Evolutionary conservation across 2,329 filamentous ascomycete species (phyloP).

Genomic region (Beauveria sp.): DNA sequence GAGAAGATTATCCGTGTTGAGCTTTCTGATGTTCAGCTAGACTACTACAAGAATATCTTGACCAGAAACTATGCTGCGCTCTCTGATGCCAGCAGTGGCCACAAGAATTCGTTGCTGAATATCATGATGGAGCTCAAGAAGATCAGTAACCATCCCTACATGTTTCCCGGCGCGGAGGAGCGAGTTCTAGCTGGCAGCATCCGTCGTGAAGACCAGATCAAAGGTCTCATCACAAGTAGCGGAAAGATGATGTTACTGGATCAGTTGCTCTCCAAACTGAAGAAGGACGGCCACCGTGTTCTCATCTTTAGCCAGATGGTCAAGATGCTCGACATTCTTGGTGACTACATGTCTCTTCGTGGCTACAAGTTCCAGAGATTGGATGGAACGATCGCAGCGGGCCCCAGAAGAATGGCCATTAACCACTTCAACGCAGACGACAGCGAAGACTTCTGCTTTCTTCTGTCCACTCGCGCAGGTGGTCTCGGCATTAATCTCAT

Average conservation of each 20-base stretch:
- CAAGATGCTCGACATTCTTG: conserved; percentile 92
- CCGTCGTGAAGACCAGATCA: conserved; percentile 82
- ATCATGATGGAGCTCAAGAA: conserved; percentile 99
- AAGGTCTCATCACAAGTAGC: conserved; percentile 90
- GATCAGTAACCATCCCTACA: conserved; percentile 96
- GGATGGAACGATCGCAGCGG: conserved; percentile 88
- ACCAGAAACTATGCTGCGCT: conserved; percentile 93
- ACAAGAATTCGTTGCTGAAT: conserved; percentile 92
- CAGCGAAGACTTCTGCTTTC: conserved; percentile 92
- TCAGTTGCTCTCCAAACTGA: conserved; percentile 87
- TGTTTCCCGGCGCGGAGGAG: conserved; percentile 92
- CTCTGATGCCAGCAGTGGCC: conserved; percentile 80
- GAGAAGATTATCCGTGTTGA: conserved; percentile 99
- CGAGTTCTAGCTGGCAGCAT: conserved; percentile 74
- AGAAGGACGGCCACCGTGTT: conserved; percentile 87
- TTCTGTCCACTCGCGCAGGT: conserved; percentile 90
- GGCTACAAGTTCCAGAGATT: conserved; percentile 94
- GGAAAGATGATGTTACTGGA: conserved; percentile 99
- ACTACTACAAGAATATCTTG: conserved; percentile 98
- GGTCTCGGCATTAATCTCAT: conserved; percentile 98
- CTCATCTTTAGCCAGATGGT: conserved; percentile 99
- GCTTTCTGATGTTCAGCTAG: conserved; percentile 88
- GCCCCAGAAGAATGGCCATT: conserved; percentile 83
- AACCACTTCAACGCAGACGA: conserved; percentile 98
- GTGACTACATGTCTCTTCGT: conserved; percentile 85